phyloP scores from a whole-genome alignment of 2,329 filamentous ascomycete genomes.

The Ophiosphaerella herpotricha region DNA sequence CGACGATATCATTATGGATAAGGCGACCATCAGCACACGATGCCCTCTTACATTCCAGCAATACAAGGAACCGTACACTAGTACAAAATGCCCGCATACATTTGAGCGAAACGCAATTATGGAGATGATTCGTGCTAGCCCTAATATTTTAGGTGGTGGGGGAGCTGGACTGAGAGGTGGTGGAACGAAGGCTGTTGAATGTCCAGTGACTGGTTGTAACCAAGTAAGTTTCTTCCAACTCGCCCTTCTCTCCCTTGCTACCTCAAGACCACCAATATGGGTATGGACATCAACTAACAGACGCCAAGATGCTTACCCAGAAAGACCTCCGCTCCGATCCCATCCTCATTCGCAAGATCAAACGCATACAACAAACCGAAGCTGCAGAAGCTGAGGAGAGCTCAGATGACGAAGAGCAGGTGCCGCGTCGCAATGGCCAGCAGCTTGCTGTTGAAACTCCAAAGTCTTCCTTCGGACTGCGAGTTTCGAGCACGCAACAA shows the following conservation, averaged over 20 bases:
- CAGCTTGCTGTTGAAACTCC: constrained; percentile 1
- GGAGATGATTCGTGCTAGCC: constrained; percentile 52
- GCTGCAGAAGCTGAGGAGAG: constrained; percentile 27
- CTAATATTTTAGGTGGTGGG: constrained; percentile 14
- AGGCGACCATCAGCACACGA: constrained; percentile 66
- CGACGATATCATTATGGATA: constrained; percentile 70
- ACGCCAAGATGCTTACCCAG: constrained; percentile 33
- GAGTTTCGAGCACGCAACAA: constrained; percentile 12
- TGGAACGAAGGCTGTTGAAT: constrained; percentile 53
- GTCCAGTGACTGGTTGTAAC: constrained; percentile 68
- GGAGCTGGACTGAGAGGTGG: constrained; percentile 12
- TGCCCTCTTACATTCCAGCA: constrained; percentile 70
- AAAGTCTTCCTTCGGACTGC: constrained; percentile 3
- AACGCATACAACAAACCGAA: constrained; percentile 40
- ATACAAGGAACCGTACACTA: constrained; percentile 70
- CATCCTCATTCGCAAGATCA: constrained; percentile 44
- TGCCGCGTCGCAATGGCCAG: constrained; percentile 1
- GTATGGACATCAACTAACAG: background rate
- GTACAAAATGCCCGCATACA: constrained; percentile 69
- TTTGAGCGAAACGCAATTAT: constrained; percentile 71
- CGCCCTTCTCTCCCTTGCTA: background rate
- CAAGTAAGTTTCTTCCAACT: constrained; percentile 40
- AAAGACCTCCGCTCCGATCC: constrained; percentile 36
- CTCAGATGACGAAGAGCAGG: constrained; percentile 32
- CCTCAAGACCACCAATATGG: too few relatives aligned